Percentiles rank a stretch among this genome's conserved stretches.
Conservation (phyloP, 345 rosid species). For the Rubroshorea leprosula region DNA sequence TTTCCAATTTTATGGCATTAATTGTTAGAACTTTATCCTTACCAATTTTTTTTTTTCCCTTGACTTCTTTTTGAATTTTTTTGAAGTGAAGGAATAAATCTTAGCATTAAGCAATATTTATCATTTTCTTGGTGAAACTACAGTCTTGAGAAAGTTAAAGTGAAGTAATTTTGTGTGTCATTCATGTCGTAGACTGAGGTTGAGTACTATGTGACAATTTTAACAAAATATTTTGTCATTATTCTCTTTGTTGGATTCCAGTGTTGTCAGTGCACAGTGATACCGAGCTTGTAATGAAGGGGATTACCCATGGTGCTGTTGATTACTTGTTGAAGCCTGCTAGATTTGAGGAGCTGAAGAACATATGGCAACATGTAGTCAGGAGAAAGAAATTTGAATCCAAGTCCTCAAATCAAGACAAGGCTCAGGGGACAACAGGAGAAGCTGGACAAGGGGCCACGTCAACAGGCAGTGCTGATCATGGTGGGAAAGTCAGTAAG, state of each 20-base stretch:
- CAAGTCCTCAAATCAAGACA: too few species aligned
- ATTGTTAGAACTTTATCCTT: slow-evolving; percentile 5
- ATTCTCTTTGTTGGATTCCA: slow-evolving; percentile 25
- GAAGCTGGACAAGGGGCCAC: slow-evolving; percentile 29
- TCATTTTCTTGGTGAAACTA: too few species aligned
- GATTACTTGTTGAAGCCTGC: slow-evolving; percentile 87
- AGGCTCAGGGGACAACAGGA: slow-evolving; percentile 18
- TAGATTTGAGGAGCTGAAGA: slow-evolving; percentile 69
- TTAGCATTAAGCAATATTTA: too few species aligned
- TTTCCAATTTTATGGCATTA: slow-evolving; percentile 2
- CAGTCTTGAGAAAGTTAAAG: too few species aligned
- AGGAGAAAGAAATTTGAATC: slow-evolving; percentile 44
- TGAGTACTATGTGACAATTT: background rate
- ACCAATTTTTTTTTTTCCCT: too few species aligned
- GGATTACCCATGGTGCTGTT: slow-evolving; percentile 80
- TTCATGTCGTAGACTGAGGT: background rate
- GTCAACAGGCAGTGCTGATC: slow-evolving; percentile 30
- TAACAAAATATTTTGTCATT: too few species aligned
- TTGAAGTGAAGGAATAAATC: too few species aligned
- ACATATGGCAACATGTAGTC: slow-evolving; percentile 90
- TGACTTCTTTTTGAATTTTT: too few species aligned
- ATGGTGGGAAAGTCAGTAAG: slow-evolving; percentile 31
- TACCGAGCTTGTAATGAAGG: slow-evolving; percentile 73
- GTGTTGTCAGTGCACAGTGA: slow-evolving; percentile 88
- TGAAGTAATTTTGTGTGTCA: background rate